Base-by-base conservation (phyloP, 2,329 filamentous ascomycete species). In the Dactylella cylindrospora region DNA sequence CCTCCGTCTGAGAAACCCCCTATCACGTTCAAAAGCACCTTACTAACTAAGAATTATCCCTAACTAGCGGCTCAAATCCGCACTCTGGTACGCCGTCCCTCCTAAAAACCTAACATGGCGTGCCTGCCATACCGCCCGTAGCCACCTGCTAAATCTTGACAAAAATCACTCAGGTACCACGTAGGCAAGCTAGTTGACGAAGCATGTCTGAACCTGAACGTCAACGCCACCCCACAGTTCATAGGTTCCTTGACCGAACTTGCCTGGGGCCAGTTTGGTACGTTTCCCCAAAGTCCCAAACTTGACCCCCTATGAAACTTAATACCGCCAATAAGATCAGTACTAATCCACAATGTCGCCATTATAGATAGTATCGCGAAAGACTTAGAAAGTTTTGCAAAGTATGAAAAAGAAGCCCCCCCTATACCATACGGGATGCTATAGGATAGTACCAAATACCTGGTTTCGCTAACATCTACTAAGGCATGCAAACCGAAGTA, bases 211-310 rank as follows among this genome's bases (percentile, higher is more conserved):
- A 78, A 80, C 53, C 77, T 84, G 22, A 83, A 87, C 70, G 80
- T 88, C 66, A 96, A 95, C 73, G 88, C 90, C 5, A 95, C 91
- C 20, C 88, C 88, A 1, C 89, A 95, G 70, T 95, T 94, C 72
- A 94, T 94, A 67, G 89, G 85, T 6, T 82, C 86, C 0, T 73
- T 94, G 70, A 93, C 88, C 0, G 90, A 95, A 72, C 81, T 95
- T 73, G 85, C 91, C 5, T 95, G 88, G 83, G 80, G 84, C 1
- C 90, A 95, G 67, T 86, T 95, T 45, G 86, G 89, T 91, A 78
- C 39, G 74, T 10, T 64, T 50, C 29, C 28, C 26, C 39, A 19
- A 29, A 32, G 20, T 33, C 22, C 19, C 26, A 6, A 31, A 15
- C 10, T 19, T 31, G 7, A 19, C 36, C 5, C 22, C 36, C 23